Evolutionary conservation across 2,329 filamentous ascomycete species (phyloP).

Genomic region (Proliferodiscus dingleyae): DNA sequence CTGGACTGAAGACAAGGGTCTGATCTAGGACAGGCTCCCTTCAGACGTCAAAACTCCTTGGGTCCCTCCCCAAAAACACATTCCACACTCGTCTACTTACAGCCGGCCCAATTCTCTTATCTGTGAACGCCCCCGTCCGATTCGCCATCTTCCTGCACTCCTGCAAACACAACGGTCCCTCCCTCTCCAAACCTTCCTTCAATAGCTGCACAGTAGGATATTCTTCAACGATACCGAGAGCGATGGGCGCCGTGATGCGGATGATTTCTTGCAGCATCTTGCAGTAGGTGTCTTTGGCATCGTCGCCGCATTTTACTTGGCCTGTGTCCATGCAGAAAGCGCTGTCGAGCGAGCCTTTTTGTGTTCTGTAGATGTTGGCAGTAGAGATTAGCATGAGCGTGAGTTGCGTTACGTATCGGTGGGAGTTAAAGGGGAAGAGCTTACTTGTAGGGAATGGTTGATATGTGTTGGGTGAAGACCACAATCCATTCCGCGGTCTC

Average conservation of each 20-base stretch:
- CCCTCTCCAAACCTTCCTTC: slow-evolving; percentile 50
- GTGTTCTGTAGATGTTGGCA: slow-evolving; percentile 20
- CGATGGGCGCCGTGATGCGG: slow-evolving; percentile 67
- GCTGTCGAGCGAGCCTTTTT: slow-evolving; percentile 46
- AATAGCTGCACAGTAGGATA: slow-evolving; percentile 56
- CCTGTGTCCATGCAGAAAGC: slow-evolving; percentile 76
- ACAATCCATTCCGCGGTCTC: slow-evolving; percentile 71
- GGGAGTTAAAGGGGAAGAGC: slow-evolving; percentile 2
- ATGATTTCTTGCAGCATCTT: slow-evolving; percentile 73
- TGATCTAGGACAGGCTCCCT: too few relatives aligned
- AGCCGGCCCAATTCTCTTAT: slow-evolving; percentile 51
- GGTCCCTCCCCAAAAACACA: slow-evolving; percentile 55
- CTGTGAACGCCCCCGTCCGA: slow-evolving; percentile 50
- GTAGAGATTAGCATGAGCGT: neutral
- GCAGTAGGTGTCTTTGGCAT: slow-evolving; percentile 61
- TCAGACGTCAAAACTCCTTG: slow-evolving; percentile 20
- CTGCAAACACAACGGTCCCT: slow-evolving; percentile 58
- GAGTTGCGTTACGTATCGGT: too few relatives aligned
- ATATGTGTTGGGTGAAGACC: slow-evolving; percentile 73
- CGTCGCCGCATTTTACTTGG: slow-evolving; percentile 67
- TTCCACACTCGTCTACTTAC: slow-evolving; percentile 55
- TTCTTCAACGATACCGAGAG: slow-evolving; percentile 60
- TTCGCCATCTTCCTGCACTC: slow-evolving; percentile 54
- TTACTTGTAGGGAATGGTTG: slow-evolving; percentile 66
- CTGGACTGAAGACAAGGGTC: too few relatives aligned